phyloP scores from a whole-genome alignment of 441 rosid species.

The Erysimum cheiri region DNA sequence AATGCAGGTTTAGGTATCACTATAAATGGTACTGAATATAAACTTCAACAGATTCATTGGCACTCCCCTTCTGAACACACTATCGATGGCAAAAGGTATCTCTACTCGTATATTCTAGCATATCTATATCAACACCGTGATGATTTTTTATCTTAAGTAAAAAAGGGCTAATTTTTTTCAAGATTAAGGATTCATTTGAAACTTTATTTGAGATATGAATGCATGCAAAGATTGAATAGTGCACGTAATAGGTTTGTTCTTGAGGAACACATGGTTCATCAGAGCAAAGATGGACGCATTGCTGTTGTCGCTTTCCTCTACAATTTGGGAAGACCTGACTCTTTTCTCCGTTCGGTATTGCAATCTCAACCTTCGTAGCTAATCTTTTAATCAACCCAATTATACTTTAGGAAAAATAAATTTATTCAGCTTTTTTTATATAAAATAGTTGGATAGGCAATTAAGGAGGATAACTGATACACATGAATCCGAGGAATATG shows the following conservation, averaged over 20 bases:
- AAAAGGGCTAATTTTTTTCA: not conserved
- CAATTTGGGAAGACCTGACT: slow-evolving; percentile 56
- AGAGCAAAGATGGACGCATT: slow-evolving; percentile 47
- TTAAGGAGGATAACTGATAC: slow-evolving; percentile 48
- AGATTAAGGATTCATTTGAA: not conserved
- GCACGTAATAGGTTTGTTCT: slow-evolving; percentile 52
- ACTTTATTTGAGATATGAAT: not conserved
- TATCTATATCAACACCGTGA: too few species aligned
- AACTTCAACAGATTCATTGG: slow-evolving; percentile 78
- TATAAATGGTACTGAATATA: slow-evolving; percentile 55
- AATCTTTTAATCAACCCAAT: not conserved
- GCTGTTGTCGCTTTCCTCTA: slow-evolving; percentile 63
- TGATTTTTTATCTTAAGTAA: not conserved
- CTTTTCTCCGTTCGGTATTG: slow-evolving; percentile 61
- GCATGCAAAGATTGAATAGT: not conserved
- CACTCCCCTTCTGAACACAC: slow-evolving; percentile 88
- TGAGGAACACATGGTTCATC: slow-evolving; percentile 77
- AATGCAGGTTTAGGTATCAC: slow-evolving; percentile 56
- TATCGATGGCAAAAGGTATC: slow-evolving; percentile 64
- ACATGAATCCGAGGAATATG: slow-evolving; percentile 39
- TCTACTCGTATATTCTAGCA: not conserved
- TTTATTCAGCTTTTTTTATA: not conserved
- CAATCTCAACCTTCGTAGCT: not conserved
- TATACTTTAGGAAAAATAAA: not conserved
- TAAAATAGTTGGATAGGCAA: slow-evolving; percentile 51